phyloP scores from a whole-genome alignment of 176 grass and related monocot genomes.

The Cenchrus americanus region DNA sequence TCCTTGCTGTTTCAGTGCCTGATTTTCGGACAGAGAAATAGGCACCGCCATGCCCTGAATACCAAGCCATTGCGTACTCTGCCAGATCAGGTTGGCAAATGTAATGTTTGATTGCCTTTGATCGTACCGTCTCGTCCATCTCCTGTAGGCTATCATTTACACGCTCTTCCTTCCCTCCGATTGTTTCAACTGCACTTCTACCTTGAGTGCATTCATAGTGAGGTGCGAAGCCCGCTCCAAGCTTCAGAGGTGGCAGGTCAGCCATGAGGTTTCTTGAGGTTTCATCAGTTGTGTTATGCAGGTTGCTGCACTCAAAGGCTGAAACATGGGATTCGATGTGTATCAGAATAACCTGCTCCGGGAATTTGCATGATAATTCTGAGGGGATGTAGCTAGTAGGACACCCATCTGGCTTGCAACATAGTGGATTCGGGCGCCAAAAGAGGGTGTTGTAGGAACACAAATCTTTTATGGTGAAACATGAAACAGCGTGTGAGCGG shows the following conservation, averaged over 20 bases:
- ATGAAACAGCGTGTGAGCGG: not conserved
- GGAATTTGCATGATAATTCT: not conserved
- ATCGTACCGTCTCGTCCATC: too few relatives aligned
- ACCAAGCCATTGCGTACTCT: too few relatives aligned
- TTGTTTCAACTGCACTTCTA: too few relatives aligned
- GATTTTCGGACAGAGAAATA: too few relatives aligned
- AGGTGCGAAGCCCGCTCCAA: too few relatives aligned
- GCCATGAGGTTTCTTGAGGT: not conserved
- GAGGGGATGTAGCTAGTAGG: not conserved
- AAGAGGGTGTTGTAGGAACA: not conserved
- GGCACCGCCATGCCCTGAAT: too few relatives aligned
- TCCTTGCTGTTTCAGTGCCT: too few relatives aligned
- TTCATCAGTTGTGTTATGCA: not conserved
- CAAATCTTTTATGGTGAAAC: slow-evolving; percentile 1
- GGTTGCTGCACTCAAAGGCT: not conserved
- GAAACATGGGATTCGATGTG: not conserved
- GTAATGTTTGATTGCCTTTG: too few relatives aligned
- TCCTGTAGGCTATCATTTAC: too few relatives aligned
- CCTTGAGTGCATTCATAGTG: too few relatives aligned
- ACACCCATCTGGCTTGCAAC: not conserved
- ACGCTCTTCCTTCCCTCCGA: too few relatives aligned
- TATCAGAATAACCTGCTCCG: not conserved
- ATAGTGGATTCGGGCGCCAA: not conserved
- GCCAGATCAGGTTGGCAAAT: too few relatives aligned
- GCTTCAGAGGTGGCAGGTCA: not conserved